Evolutionary conservation across 129 eudicot species (phyloP).

Genomic region (Arctium minus): DNA sequence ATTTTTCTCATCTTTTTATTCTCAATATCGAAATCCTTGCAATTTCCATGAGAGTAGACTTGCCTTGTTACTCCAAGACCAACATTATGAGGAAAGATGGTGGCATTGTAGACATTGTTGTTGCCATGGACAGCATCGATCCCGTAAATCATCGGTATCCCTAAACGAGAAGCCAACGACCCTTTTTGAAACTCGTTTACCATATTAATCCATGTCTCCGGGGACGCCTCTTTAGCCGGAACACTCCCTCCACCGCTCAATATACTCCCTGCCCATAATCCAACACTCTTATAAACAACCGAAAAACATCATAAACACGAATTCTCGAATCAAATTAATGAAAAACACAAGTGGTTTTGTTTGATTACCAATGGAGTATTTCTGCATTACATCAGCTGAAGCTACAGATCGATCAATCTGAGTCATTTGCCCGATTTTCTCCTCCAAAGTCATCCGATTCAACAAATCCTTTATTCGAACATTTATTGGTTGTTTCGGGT

Average conservation of each 20-base stretch:
- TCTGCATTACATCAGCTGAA: constrained; percentile 63
- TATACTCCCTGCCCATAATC: constrained; percentile 58
- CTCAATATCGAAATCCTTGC: not conserved
- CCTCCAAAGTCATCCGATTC: constrained; percentile 68
- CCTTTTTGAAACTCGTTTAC: constrained; percentile 64
- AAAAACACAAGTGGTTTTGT: not conserved
- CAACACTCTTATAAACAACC: not conserved
- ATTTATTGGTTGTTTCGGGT: constrained; percentile 52
- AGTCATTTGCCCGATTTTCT: constrained; percentile 81
- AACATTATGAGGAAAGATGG: constrained; percentile 83
- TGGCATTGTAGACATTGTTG: constrained; percentile 72
- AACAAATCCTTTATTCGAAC: constrained; percentile 59
- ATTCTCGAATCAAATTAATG: not conserved
- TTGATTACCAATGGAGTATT: constrained; percentile 52
- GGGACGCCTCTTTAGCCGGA: constrained; percentile 63
- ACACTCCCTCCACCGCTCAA: constrained; percentile 86
- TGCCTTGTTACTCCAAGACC: constrained; percentile 88
- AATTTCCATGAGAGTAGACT: constrained; percentile 6
- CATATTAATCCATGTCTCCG: constrained; percentile 71
- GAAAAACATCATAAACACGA: not conserved
- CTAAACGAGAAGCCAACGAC: constrained; percentile 64
- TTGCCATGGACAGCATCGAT: constrained; percentile 90
- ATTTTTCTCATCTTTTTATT: not conserved
- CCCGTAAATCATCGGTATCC: constrained; percentile 81
- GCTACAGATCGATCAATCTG: constrained; percentile 72